Conservation (phyloP, 176 grass and related monocot species). For the Aechmea fasciata region DNA sequence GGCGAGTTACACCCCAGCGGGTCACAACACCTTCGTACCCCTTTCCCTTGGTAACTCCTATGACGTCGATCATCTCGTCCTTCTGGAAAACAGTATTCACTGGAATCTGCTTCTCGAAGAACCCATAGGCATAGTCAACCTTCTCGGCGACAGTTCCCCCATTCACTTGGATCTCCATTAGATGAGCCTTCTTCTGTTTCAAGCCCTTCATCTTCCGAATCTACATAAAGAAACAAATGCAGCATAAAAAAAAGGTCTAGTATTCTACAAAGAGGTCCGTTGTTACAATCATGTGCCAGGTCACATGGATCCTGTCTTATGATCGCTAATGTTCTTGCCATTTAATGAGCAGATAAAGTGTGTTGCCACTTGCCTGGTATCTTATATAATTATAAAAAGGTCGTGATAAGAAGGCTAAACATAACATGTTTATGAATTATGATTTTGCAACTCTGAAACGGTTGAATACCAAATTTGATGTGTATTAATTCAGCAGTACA, state of each 20-base stretch:
- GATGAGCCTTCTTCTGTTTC: constrained; percentile 92
- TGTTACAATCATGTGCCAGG: no score
- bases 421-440: no score
- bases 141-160: constrained; percentile 75
- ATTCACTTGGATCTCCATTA: constrained; percentile 94
- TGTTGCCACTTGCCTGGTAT: no score
- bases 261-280: not conserved
- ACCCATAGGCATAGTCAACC: constrained; percentile 71
- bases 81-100: constrained; percentile 77
- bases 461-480: no score
- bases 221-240: constrained; percentile 17
- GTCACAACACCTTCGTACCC: constrained; percentile 95
- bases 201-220: constrained; percentile 92
- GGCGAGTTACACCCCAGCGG: constrained; percentile 90
- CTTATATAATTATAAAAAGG: no score
- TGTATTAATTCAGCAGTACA: no score
- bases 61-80: constrained; percentile 97
- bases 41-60: constrained; percentile 95
- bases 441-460: no score
- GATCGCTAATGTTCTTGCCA: no score
- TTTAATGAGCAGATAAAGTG: no score
- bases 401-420: no score
- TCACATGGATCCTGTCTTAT: no score
- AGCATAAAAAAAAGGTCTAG: not conserved
- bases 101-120: constrained; percentile 81